A percentile compares a stretch with the other conserved stretches of the same genome.
These are phyloP conservation scores for Beauveria brongniartii DNA, from an alignment of 2,329 filamentous ascomycete species.

Conservation along the genomic window DNA sequence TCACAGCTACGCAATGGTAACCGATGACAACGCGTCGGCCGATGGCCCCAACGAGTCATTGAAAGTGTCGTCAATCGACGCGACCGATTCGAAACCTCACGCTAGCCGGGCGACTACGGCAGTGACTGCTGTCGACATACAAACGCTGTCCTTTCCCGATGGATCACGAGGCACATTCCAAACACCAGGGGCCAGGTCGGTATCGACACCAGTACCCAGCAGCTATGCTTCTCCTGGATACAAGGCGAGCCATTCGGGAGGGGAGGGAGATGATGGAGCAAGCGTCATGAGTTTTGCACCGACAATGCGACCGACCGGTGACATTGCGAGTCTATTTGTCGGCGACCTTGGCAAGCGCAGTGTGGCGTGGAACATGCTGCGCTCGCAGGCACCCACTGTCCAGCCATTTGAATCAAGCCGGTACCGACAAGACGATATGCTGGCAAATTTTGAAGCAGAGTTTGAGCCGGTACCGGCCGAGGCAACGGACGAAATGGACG, in stretches of 20 bases:
- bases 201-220: slow-evolving; percentile 31
- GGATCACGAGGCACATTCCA: slow-evolving; percentile 58
- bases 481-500: slow-evolving; percentile 30
- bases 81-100: slow-evolving; percentile 32
- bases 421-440: slow-evolving; percentile 38
- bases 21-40: slow-evolving; percentile 26
- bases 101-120: slow-evolving; percentile 73
- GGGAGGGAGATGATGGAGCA: slow-evolving; percentile 53
- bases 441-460: slow-evolving; percentile 64
- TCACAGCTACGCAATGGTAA: slow-evolving; percentile 10
- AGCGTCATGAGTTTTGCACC: slow-evolving; percentile 61
- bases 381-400: slow-evolving; percentile 50
- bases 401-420: slow-evolving; percentile 52
- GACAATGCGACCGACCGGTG: slow-evolving; percentile 54
- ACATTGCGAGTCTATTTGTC: slow-evolving; percentile 74
- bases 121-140: slow-evolving; percentile 71
- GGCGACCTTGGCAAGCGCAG: slow-evolving; percentile 60
- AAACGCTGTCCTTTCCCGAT: slow-evolving; percentile 66
- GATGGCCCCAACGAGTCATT: slow-evolving; percentile 43
- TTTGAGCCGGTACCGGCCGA: slow-evolving; percentile 66
- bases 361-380: slow-evolving; percentile 60
- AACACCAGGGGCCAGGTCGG: slow-evolving; percentile 26
- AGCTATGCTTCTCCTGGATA: slow-evolving; percentile 31
- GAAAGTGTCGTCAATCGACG: slow-evolving; percentile 32
- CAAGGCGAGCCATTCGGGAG: slow-evolving; percentile 23